A percentile compares a stretch with the other conserved stretches of the same genome.
phyloP scores from a whole-genome alignment of 1,284 basidiomycete species.

The Moesziomyces sp. region DNA sequence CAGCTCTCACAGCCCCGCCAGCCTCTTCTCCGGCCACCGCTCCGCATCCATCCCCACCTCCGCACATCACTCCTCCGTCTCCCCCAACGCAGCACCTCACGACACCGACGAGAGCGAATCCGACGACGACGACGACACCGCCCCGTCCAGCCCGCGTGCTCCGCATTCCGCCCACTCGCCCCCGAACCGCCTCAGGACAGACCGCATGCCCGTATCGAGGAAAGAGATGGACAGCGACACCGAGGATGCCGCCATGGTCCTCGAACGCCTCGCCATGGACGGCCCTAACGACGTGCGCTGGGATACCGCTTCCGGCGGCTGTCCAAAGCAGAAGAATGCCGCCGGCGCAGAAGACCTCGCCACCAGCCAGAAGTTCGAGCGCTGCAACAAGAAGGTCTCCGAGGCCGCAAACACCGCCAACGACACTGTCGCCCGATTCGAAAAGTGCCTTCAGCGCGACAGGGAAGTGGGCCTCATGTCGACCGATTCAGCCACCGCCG shows the following conservation, averaged over 20 bases:
- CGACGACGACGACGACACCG: conserved; percentile 40
- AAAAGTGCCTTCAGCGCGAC: conserved; percentile 32
- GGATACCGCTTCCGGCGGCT: conserved; percentile 10
- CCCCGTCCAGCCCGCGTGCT: conserved; percentile 22
- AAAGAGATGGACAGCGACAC: conserved; percentile 61
- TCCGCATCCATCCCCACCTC: conserved; percentile 18
- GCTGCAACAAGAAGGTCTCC: conserved; percentile 27
- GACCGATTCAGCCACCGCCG: conserved; percentile 1
- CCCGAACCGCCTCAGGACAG: conserved; percentile 24
- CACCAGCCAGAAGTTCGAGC: conserved; percentile 32
- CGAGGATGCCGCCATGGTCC: conserved; percentile 62
- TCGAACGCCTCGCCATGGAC: conserved; percentile 63
- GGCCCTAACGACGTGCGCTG: conserved; percentile 13
- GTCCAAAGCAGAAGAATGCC: conserved; percentile 8
- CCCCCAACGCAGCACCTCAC: conserved; percentile 15
- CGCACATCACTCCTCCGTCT: conserved; percentile 23
- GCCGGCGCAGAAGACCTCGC: conserved; percentile 7
- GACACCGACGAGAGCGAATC: conserved; percentile 42
- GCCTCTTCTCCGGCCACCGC: conserved; percentile 15
- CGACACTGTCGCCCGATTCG: conserved; percentile 30
- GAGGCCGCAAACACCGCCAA: conserved; percentile 18
- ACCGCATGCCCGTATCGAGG: conserved; percentile 35
- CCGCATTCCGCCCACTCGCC: conserved; percentile 10
- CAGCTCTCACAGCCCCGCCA: conserved; percentile 27
- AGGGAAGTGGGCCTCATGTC: conserved; percentile 25